Evolutionary conservation across 306 rosid genomes (phyloP), one percentile per base, ranked within the genome.

Genomic region (Acacia melanoxylon): DNA sequence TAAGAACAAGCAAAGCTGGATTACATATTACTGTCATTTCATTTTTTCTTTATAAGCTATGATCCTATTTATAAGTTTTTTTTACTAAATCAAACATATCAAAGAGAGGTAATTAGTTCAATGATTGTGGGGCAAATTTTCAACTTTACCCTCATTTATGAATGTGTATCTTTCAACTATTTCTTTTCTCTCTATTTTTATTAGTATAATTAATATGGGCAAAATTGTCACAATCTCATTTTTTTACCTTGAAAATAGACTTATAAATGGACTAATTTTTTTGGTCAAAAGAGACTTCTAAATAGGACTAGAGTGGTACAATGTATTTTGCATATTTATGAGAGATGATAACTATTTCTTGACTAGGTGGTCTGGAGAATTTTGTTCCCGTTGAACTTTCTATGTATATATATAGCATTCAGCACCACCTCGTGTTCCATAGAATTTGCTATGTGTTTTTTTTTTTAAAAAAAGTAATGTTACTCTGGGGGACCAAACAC

Each of bases 41-140:
- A 25, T 35, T 76, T 85, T 31, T 67, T 78, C 12, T 41, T 37
- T 74, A 45, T 75, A 29, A 59, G 31, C 70, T 22, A 27, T 33
- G 15, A 20, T 27, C 29, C 29, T 27, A 27, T 27, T 27, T 27
- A 27, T 27, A 27, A 0, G 0, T 27, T 27, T 27, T 27, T 27
- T 27, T 27, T 27, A 27, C 29, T 27, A 27, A 27, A 27, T 27
- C 29, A 27, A 0, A 27, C 29, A 27, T 27, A 27, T 1, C 29
- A 27, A 27, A 1, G 29, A 27, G 29, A 27, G 29, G 29, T 27
- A 27, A 1, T 27, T 27, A 27, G 29, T 27, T 27, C 29, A 27
- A 27, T 27, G 1, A 27, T 27, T 27, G 1, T 27, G 29, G 1
- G 29, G 29, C 1, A 27, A 27, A 27, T 27, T 27, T 27, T 27